Evolutionary conservation across 176 grass and related monocot genomes (phyloP).

Genomic region (Phragmites australis): DNA sequence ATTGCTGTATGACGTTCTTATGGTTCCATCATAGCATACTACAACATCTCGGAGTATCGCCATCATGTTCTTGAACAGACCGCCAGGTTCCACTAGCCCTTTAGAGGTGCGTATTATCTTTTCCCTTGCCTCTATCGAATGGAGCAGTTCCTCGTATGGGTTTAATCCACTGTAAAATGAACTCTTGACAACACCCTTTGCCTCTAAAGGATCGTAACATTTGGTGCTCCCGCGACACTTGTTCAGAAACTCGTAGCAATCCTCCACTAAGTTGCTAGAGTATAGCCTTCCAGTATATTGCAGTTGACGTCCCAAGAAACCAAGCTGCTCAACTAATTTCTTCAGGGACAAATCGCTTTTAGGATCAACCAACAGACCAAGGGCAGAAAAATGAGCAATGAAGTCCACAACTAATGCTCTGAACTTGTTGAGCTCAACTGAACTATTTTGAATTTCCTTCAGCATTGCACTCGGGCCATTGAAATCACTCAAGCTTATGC

Average conservation of each 20-base stretch:
- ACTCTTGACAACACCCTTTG: conserved; percentile 47
- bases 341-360: conserved; percentile 45
- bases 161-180: conserved; percentile 59
- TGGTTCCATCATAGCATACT: conserved; percentile 62
- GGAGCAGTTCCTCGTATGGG: conserved; percentile 57
- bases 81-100: conserved; percentile 58
- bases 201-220: conserved; percentile 22
- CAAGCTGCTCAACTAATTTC: conserved; percentile 73
- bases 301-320: conserved; percentile 66
- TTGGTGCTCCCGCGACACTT: conserved; percentile 6
- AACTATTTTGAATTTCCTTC: conserved; percentile 19
- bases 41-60: conserved; percentile 64
- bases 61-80: conserved; percentile 73
- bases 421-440: conserved; percentile 36
- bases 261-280: conserved; percentile 51
- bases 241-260: conserved; percentile 45
- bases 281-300: conserved; percentile 42
- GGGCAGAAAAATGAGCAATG: conserved; percentile 32
- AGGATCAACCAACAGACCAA: conserved; percentile 50
- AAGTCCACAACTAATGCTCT: conserved; percentile 40
- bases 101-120: conserved; percentile 45
- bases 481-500: conserved; percentile 57
- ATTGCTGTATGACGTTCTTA: conserved; percentile 52
- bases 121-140: conserved; percentile 63
- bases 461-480: conserved; percentile 24